A percentile compares a stretch with the other conserved stretches of the same genome.
Evolutionary conservation across 305 asterid genomes (phyloP).

Genomic region (Ruellia speciosa): DNA sequence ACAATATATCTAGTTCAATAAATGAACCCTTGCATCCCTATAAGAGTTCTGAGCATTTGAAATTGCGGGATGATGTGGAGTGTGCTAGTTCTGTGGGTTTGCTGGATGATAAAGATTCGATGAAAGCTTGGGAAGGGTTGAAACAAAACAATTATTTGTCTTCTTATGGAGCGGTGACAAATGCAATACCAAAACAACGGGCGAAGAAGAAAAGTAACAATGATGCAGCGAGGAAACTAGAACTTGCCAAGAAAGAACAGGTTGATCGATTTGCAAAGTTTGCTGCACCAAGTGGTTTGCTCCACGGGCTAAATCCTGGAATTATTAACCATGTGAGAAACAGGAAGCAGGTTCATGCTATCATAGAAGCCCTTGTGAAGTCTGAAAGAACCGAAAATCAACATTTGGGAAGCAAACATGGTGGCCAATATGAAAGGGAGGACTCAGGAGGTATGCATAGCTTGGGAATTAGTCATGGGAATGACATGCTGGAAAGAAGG

Average conservation of each 20-base stretch:
- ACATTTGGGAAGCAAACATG: conserved; percentile 27
- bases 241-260: conserved; percentile 75
- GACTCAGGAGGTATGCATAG: not conserved
- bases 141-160: conserved; percentile 67
- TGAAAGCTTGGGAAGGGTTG: conserved; percentile 76
- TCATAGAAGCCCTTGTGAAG: conserved; percentile 65
- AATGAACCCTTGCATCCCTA: conserved; percentile 34
- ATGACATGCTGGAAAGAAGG: conserved; percentile 17
- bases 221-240: conserved; percentile 54
- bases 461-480: conserved; percentile 11
- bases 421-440: not conserved
- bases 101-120: conserved; percentile 43
- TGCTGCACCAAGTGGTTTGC: conserved; percentile 94
- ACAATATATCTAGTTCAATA: conserved; percentile 43
- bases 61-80: conserved; percentile 48
- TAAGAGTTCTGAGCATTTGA: conserved; percentile 29
- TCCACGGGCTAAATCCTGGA: conserved; percentile 79
- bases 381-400: conserved; percentile 44
- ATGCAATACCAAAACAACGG: conserved; percentile 45
- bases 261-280: conserved; percentile 71
- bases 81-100: conserved; percentile 70
- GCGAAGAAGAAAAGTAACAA: conserved; percentile 46
- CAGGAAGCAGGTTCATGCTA: conserved; percentile 81
- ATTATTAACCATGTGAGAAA: conserved; percentile 90
- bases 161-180: conserved; percentile 35